Base-by-base conservation (phyloP, 345 rosid species). In the Populus deltoides region DNA sequence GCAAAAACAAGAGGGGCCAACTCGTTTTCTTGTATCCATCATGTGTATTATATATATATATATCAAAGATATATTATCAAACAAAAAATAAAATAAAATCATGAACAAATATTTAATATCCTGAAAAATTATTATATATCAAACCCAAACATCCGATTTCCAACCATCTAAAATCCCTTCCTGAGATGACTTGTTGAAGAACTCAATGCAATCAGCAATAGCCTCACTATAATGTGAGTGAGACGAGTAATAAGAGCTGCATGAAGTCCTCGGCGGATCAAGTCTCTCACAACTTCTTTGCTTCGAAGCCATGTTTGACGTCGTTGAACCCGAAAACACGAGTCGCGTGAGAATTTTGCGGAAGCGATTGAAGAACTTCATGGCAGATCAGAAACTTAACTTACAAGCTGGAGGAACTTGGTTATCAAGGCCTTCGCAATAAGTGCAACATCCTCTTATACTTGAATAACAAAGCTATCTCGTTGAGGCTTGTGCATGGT, bases 141-240 rank as follows among this genome's bases (percentile, higher is more conserved):
- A 87, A 83, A 84, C 88, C 73, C 82, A 74, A 70, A 72, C 88
- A 79, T 89, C 89, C 35, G 88, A 86, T 22, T 87, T 84, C 53
- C 76, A 71, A 47, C 85, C 90, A 11, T 84, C 88, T 38, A 75
- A 71, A 76, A 72, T 35, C 78, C 85, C 91, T 4, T 86, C 89
- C 80, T 82, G 90, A 2, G 97, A 88, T 6, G 98, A 90, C 90
- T 90, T 91, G 75, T 92, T 94, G 78, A 94, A 89, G 86, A 94
- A 94, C 94, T 91, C 98, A 33, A 94, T 94, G 82, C 98, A 94
- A 80, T 92, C 98, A 1, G 97, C 92, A n/a, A 92, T 89, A 51
- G 98, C 97, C 80, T 92, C 97, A 6, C 81, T 83, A 75, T 94
- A 91, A 47, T 94, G 97, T 7, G 92, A 80, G 7, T 91, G 94